Percentiles rank a stretch among this genome's conserved stretches.
phyloP scores from a whole-genome alignment of 108 stramenopile genomes.

The Bacterosira constricta region DNA sequence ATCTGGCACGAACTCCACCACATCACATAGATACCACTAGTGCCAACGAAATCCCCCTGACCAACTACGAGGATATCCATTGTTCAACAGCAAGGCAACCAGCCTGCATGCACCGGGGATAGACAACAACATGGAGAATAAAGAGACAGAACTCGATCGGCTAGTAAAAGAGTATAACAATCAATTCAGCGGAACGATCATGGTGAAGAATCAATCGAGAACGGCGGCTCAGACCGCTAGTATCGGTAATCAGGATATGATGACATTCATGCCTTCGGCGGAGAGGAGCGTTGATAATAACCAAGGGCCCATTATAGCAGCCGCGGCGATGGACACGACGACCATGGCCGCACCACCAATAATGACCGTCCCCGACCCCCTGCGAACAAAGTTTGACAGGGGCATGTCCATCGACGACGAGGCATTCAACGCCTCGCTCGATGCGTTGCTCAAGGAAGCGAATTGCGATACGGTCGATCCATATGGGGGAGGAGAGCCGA shows the following conservation, averaged over 20 bases:
- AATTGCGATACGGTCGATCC: no score
- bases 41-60: no score
- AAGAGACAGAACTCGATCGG: neutral
- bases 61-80: no score
- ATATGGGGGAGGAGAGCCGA: no score
- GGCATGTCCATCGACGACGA: constrained; percentile 23
- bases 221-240: constrained; percentile 54
- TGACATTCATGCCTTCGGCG: constrained; percentile 48
- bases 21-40: no score
- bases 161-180: no score
- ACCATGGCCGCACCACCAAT: neutral
- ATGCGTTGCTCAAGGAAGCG: constrained; percentile 5
- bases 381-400: neutral
- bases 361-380: neutral
- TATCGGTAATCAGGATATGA: constrained; percentile 52
- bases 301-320: no score
- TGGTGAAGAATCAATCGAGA: constrained; percentile 17
- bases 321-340: constrained; percentile 17
- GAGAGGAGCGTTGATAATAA: no score
- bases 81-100: no score
- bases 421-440: constrained; percentile 26
- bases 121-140: neutral
- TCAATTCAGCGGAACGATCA: neutral
- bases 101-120: neutral
- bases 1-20: no score